These are phyloP conservation scores for Phytophthora capsici DNA, from an alignment of 352 stramenopile genomes.

Conservation along the genomic window DNA sequence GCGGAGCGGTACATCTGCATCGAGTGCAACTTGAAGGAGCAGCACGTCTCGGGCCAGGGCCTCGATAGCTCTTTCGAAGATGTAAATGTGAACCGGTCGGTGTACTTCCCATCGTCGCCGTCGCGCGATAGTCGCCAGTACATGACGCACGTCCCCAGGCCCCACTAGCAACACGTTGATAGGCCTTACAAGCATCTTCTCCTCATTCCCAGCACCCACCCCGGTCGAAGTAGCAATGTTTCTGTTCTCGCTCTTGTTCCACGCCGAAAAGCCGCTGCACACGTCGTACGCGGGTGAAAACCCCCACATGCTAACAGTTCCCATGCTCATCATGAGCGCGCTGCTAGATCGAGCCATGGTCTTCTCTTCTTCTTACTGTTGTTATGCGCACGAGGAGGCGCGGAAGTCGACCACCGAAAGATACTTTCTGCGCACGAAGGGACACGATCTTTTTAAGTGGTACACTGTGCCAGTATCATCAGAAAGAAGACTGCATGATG, in stretches of 20 bases:
- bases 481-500: not conserved
- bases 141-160: conserved; percentile 84
- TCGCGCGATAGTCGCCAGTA: conserved; percentile 59
- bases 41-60: conserved; percentile 89
- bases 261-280: conserved; percentile 20
- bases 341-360: conserved; percentile 62
- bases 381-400: conserved; percentile 22
- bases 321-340: conserved; percentile 76
- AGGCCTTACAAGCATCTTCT: conserved; percentile 28
- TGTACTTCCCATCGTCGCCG: conserved; percentile 44
- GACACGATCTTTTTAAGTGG: conserved; percentile 28
- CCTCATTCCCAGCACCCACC: not conserved
- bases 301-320: conserved; percentile 88
- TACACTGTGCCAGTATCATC: conserved; percentile 23
- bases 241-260: not conserved
- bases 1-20: conserved; percentile 89
- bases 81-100: conserved; percentile 86
- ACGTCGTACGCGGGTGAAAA: conserved; percentile 85
- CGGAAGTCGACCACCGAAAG: conserved; percentile 22
- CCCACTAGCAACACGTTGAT: conserved; percentile 67
- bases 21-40: conserved; percentile 85
- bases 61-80: conserved; percentile 89
- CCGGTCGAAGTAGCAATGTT: not conserved
- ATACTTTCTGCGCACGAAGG: conserved; percentile 22
- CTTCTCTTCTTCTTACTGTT: not conserved